Evolutionary conservation across 1,284 basidiomycete genomes (phyloP).

Genomic region (Rhodotorula mucilaginosa): DNA sequence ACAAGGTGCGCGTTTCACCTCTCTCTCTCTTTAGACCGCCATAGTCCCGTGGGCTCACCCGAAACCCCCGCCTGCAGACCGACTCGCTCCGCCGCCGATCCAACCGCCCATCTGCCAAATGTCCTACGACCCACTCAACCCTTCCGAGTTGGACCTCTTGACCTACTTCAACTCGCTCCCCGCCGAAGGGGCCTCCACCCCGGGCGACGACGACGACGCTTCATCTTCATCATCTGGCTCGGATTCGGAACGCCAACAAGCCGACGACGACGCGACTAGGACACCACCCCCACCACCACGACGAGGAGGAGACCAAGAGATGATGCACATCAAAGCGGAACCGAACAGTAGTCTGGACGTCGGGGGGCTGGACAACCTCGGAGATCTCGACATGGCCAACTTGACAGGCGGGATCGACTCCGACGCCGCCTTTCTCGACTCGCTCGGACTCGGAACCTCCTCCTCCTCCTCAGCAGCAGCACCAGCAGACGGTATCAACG

Average conservation of each 20-base stretch:
- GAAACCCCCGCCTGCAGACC: conserved; percentile 11
- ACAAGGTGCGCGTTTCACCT: conserved; percentile 17
- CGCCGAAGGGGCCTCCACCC: conserved; percentile 7
- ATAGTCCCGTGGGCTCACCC: not conserved
- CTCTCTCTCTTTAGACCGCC: too few relatives aligned
- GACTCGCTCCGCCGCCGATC: conserved; percentile 3
- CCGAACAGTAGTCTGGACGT: not conserved
- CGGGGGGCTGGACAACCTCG: conserved; percentile 7
- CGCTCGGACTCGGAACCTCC: conserved; percentile 5
- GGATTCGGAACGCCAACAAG: not conserved
- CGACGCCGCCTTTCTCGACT: conserved; percentile 23
- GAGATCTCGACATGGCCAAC: not conserved
- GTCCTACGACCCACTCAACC: conserved; percentile 26
- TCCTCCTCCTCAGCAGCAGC: not conserved
- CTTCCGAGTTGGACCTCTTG: conserved; percentile 24
- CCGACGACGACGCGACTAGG: not conserved
- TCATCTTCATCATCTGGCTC: not conserved
- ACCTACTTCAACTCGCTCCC: conserved; percentile 14
- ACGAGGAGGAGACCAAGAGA: too few relatives aligned
- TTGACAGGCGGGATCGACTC: not conserved
- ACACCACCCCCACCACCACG: not conserved
- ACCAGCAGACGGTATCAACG: not conserved
- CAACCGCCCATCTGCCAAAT: conserved; percentile 28
- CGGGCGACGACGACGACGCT: conserved; percentile 15
- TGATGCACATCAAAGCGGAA: not conserved